phyloP scores from a whole-genome alignment of 2,329 filamentous ascomycete species.

The Scorias spongiosa region DNA sequence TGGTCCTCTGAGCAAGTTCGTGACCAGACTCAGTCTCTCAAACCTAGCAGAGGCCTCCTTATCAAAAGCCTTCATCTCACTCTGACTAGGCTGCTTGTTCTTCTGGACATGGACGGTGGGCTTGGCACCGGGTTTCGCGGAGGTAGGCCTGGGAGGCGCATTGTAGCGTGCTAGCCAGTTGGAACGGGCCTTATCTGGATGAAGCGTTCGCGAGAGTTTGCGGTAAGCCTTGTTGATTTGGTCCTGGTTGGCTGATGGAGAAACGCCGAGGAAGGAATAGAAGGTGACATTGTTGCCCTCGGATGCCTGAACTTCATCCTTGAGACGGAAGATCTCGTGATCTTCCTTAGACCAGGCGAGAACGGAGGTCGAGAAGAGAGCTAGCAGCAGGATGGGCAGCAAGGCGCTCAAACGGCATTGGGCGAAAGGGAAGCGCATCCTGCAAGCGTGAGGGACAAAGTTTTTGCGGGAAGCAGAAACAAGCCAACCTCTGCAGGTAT shows the following conservation, averaged over 20 bases:
- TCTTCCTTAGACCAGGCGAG: conserved; percentile 87
- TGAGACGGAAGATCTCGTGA: conserved; percentile 92
- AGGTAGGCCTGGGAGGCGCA: conserved; percentile 30
- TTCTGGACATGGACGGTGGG: conserved; percentile 49
- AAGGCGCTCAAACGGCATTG: not conserved
- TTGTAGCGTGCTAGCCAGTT: conserved; percentile 58
- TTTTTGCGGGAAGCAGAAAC: no score
- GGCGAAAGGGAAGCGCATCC: not conserved
- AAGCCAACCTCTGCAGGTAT: no score
- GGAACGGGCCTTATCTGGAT: conserved; percentile 92
- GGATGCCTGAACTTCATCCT: conserved; percentile 63
- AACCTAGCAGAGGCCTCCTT: conserved; percentile 74
- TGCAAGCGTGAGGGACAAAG: not conserved
- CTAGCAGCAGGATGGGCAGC: conserved; percentile 47
- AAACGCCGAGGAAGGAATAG: conserved; percentile 79
- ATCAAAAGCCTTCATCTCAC: conserved; percentile 61
- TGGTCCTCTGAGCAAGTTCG: conserved; percentile 69
- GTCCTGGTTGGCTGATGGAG: conserved; percentile 58
- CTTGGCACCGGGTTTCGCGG: conserved; percentile 31
- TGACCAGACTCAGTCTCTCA: conserved; percentile 68
- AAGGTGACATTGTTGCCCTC: conserved; percentile 75
- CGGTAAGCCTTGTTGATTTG: conserved; percentile 91
- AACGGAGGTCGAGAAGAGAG: conserved; percentile 49
- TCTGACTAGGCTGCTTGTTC: conserved; percentile 54
- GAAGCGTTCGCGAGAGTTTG: conserved; percentile 66